Conservation (phyloP, 768 basidiomycete genomes). For the Cyathus striatus region DNA sequence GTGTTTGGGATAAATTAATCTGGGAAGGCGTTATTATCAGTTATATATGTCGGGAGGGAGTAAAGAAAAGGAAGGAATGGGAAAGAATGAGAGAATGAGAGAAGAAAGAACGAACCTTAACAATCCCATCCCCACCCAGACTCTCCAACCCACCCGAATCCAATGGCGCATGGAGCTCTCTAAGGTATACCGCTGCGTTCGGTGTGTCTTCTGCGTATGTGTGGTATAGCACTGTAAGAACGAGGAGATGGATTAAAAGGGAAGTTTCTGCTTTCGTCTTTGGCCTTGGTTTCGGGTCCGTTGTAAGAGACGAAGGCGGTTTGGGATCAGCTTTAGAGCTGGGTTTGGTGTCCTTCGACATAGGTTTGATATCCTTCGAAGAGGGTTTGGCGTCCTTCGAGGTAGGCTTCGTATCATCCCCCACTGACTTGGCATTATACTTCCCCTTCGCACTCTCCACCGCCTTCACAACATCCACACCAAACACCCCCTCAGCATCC, state of each 20-base stretch:
- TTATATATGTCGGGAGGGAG: no score
- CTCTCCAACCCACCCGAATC: conserved; percentile 49
- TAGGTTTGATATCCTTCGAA: no score
- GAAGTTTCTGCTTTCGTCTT: conserved; percentile 17
- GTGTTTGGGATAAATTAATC: conserved; percentile 28
- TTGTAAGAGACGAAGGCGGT: conserved; percentile 1
- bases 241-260: conserved; percentile 51
- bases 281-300: neutral
- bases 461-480: no score
- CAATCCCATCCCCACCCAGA: conserved; percentile 27
- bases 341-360: neutral
- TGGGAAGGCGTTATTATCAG: no score
- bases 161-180: conserved; percentile 59
- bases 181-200: conserved; percentile 45
- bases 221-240: conserved; percentile 56
- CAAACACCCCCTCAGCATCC: conserved; percentile 44
- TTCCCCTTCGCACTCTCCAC: conserved; percentile 34
- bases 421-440: conserved; percentile 3
- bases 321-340: conserved; percentile 1
- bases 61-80: conserved; percentile 14
- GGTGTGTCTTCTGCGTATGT: conserved; percentile 52
- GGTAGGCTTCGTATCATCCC: no score
- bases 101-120: conserved; percentile 17
- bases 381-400: no score
- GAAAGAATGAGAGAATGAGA: conserved; percentile 8